Evolutionary conservation across 768 basidiomycete genomes (phyloP).

Genomic region (Tulasnella sp.): DNA sequence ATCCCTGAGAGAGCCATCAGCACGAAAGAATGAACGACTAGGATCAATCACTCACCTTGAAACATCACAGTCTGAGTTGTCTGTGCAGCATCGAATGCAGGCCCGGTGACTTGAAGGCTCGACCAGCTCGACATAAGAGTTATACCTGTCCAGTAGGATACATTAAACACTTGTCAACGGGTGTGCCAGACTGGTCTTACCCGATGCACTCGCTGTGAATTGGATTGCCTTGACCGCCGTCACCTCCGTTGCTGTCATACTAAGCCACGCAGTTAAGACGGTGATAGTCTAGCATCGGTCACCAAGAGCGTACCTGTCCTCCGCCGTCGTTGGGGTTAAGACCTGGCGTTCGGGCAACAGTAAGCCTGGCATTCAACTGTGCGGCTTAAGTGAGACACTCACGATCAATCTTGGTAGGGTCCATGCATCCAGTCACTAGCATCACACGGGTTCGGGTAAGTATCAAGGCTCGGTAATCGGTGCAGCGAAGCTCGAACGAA

Average conservation of each 20-base stretch:
- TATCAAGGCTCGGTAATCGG: not conserved
- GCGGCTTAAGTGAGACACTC: not conserved
- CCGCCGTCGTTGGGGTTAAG: slow-evolving; percentile 10
- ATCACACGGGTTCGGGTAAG: not conserved
- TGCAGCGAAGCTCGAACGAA: not conserved
- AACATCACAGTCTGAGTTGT: slow-evolving; percentile 1
- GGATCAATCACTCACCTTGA: not conserved
- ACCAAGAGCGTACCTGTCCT: slow-evolving; percentile 2
- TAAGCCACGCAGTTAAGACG: not conserved
- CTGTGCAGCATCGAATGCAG: slow-evolving; percentile 12
- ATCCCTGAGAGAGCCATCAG: not conserved
- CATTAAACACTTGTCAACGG: not conserved
- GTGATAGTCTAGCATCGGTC: not conserved
- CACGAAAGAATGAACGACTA: not conserved
- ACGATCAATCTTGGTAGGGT: not conserved
- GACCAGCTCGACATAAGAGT: slow-evolving; percentile 9
- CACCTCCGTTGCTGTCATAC: slow-evolving; percentile 13
- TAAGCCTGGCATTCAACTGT: not conserved
- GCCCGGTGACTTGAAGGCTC: not conserved
- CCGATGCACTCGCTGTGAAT: slow-evolving; percentile 10
- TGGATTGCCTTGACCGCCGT: slow-evolving; percentile 3
- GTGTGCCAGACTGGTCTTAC: not conserved
- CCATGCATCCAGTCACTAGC: not conserved
- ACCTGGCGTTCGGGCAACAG: not conserved
- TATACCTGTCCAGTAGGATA: not conserved